Base-by-base conservation (phyloP, 2,329 filamentous ascomycete species). In the Rasamsonia emersonii region DNA sequence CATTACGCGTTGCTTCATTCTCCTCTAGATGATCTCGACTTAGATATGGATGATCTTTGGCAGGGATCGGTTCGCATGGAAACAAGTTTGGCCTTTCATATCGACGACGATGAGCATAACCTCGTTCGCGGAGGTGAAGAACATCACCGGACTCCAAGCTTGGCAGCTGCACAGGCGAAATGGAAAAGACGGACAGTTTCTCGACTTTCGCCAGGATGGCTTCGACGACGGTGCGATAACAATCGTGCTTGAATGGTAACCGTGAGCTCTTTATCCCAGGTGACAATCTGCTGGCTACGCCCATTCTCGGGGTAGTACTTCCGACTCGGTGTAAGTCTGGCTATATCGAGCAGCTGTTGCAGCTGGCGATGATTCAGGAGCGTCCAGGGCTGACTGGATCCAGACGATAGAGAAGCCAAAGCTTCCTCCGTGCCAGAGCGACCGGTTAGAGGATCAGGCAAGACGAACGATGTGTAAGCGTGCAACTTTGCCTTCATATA, bases 341-440 rank as follows among this genome's bases (percentile, higher is more conserved):
- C 53, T 4, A 67, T 50, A 1, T 18, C 27, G 3, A 29, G 8
- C 2, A 61, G 37, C 1, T 50, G 35, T 4, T 18, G 13, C 6
- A 37, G 3, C 3, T 11, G 16, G 4, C 15, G n/a, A 4, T 11
- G 3, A 11, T 0, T 29, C 16, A 68, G 26, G 0, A 61, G 54
- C 0, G 35, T 45, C 69, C 69, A 75, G 0, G 71, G 70, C 19
- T 71, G 68, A 19, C 65, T 69, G 2, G 54, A 51, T 0, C 67
- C 71, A 0, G 73, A 72, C 3, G 50, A 43, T 0, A 81, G 53
- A 17, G 61, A 64, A 2, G 62, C 51, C 0, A 76, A 37, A 0
- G 74, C 68, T 48, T 80, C 75, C 44, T 82, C 77, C 0, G 65
- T 68, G 0, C 79, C 79, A 0, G 75, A 81, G 0, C 66, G 60